Evolutionary conservation across 345 rosid species (phyloP).

Genomic region (Sonneratia alba): DNA sequence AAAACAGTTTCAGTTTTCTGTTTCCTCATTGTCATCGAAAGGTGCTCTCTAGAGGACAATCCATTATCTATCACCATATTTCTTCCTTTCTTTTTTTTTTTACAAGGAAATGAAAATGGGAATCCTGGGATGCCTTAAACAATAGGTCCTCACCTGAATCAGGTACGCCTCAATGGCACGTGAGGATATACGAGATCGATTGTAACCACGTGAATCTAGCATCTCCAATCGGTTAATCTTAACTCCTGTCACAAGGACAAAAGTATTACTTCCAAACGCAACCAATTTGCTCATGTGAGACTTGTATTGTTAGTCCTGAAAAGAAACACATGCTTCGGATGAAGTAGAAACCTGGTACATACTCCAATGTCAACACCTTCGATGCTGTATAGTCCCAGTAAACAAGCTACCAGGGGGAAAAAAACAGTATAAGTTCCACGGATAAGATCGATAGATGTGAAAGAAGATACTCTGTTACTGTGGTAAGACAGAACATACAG

Average conservation of each 20-base stretch:
- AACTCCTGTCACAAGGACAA: slow-evolving; percentile 37
- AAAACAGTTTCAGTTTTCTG: too few relatives aligned
- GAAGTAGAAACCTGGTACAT: slow-evolving; percentile 69
- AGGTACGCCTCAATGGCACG: slow-evolving; percentile 83
- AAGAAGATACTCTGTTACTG: slow-evolving; percentile 4
- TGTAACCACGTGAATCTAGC: slow-evolving; percentile 51
- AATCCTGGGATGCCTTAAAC: background rate
- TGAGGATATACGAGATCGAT: slow-evolving; percentile 68
- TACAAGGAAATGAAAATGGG: too few relatives aligned
- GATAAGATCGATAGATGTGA: background rate
- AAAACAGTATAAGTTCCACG: background rate
- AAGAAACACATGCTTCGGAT: slow-evolving; percentile 11
- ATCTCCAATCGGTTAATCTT: slow-evolving; percentile 59
- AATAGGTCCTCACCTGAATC: slow-evolving; percentile 53
- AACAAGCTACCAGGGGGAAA: slow-evolving; percentile 47
- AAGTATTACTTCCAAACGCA: background rate
- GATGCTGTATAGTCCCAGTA: slow-evolving; percentile 87
- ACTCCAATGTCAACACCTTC: slow-evolving; percentile 95
- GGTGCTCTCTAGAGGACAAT: too few relatives aligned
- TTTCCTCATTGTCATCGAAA: too few relatives aligned
- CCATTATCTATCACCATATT: too few relatives aligned
- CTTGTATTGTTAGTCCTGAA: background rate
- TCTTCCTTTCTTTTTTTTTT: too few relatives aligned
- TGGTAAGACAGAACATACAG: slow-evolving; percentile 45
- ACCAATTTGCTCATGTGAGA: background rate